phyloP scores from a whole-genome alignment of 2,329 filamentous ascomycete genomes.

The Colletotrichum lini region DNA sequence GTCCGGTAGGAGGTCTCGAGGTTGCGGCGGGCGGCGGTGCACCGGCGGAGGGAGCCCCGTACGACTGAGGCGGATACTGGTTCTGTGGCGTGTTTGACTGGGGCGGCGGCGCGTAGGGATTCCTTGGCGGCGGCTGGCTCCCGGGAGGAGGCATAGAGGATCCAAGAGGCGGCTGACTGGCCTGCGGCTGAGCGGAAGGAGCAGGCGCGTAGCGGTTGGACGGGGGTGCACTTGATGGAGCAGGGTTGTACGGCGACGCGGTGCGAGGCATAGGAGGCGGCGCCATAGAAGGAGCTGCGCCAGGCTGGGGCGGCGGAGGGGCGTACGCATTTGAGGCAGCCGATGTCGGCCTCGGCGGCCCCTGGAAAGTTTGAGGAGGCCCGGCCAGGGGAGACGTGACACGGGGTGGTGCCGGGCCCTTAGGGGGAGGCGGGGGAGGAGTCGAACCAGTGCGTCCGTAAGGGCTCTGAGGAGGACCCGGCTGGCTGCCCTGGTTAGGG shows the following conservation, averaged over 20 bases:
- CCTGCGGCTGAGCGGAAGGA: slow-evolving; percentile 68
- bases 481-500: slow-evolving; percentile 71
- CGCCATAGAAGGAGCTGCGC: slow-evolving; percentile 49
- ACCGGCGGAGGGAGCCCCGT: slow-evolving; percentile 56
- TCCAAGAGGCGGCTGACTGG: slow-evolving; percentile 60
- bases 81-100: slow-evolving; percentile 62
- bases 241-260: slow-evolving; percentile 88
- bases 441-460: slow-evolving; percentile 76
- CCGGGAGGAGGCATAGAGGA: slow-evolving; percentile 56
- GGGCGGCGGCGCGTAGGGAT: slow-evolving; percentile 61
- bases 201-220: slow-evolving; percentile 83
- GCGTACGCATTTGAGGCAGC: slow-evolving; percentile 75
- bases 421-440: slow-evolving; percentile 87
- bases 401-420: slow-evolving; percentile 78
- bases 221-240: slow-evolving; percentile 78
- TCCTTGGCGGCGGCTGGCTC: slow-evolving; percentile 61
- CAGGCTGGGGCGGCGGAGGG: slow-evolving; percentile 64
- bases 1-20: slow-evolving; percentile 55
- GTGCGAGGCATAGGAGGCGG: slow-evolving; percentile 76
- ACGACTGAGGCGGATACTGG: slow-evolving; percentile 74
- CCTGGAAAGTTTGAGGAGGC: slow-evolving; percentile 64
- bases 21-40: slow-evolving; percentile 47
- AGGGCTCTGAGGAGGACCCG: slow-evolving; percentile 68
- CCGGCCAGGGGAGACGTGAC: slow-evolving; percentile 80
- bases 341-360: slow-evolving; percentile 66